Evolutionary conservation across 371 early-diverging fungal genomes (phyloP), one percentile per base, ranked within the genome.

Genomic region (Syncephalis fuscata): DNA sequence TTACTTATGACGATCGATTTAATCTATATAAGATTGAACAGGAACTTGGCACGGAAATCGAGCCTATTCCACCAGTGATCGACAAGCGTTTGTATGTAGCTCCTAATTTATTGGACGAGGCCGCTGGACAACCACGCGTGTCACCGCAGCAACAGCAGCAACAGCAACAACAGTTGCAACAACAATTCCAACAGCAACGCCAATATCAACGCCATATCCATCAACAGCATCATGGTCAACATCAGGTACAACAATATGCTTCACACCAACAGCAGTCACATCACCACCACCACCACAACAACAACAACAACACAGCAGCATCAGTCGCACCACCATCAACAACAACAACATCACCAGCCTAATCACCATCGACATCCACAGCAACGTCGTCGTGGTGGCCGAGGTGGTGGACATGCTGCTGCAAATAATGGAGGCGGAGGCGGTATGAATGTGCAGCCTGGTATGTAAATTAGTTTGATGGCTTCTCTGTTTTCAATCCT

Each of bases 11-110:
- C 54, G 94, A 96, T 63, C 74, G 92, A 45, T 88, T 84, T 66
- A 91, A 90, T 62, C 71, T 96, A 44, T 92, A 91, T 73, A 78
- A 82, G 65, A 92, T 96, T 52, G 95, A 96, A 63, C 90, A 92
- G 54, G 94, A 94, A 61, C 72, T 94, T 26, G 95, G 95, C 25
- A 96, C 97, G 21, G 92, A 94, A 64, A 96, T 96, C 54, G 76
- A 77, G 57, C 85, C 97, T 46, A 96, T 96, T 48, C 97, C 97
- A 24, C 83, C 90, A 0, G 82, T 82, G 41, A 90, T 96, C 54
- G 93, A 94, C 72, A 86, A 84, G 63, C 64, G 70, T 21, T 73
- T 94, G 27, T 94, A 88, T 55, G 86, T 85, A 20, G 82, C 85
- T 3, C 77, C 79, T n/a, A 72, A 64, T 48, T 65, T 73, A 11